Evolutionary conservation across 2,329 filamentous ascomycete species (phyloP).

Genomic region (Akanthomyces muscarius): DNA sequence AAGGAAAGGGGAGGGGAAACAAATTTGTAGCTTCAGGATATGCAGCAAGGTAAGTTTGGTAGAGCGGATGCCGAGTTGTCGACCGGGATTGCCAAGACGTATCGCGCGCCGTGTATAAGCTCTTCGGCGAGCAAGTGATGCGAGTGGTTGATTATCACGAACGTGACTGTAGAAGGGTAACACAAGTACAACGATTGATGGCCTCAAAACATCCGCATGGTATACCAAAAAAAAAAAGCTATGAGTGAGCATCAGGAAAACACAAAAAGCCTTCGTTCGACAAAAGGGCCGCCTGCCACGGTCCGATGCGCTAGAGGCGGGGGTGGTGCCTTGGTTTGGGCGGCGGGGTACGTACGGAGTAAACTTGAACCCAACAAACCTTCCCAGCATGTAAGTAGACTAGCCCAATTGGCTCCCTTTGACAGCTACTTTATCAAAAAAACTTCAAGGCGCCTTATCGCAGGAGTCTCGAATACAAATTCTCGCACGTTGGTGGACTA

Average conservation of each 20-base stretch:
- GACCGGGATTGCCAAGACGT: background rate
- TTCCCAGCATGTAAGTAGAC: background rate
- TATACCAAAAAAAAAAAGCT: background rate
- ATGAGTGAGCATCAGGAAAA: background rate
- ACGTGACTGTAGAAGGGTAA: background rate
- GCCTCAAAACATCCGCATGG: too few relatives aligned
- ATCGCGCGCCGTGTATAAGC: background rate
- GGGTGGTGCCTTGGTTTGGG: background rate
- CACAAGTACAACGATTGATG: background rate
- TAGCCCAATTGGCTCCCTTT: background rate
- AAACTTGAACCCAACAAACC: background rate
- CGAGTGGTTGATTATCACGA: background rate
- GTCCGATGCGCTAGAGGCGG: slow-evolving; percentile 5
- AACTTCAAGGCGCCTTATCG: too few relatives aligned
- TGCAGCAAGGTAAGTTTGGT: background rate
- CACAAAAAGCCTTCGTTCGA: background rate
- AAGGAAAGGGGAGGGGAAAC: too few relatives aligned
- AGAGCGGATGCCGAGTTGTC: background rate
- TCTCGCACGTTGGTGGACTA: too few relatives aligned
- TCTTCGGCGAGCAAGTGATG: background rate
- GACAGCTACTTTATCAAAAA: too few relatives aligned
- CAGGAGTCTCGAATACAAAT: too few relatives aligned
- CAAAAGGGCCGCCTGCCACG: background rate
- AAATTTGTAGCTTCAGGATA: too few relatives aligned
- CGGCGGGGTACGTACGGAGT: background rate